Evolutionary conservation across 1,284 basidiomycete genomes (phyloP), one percentile per base, ranked within the genome.

Genomic region (Heterobasidion irregulare): DNA sequence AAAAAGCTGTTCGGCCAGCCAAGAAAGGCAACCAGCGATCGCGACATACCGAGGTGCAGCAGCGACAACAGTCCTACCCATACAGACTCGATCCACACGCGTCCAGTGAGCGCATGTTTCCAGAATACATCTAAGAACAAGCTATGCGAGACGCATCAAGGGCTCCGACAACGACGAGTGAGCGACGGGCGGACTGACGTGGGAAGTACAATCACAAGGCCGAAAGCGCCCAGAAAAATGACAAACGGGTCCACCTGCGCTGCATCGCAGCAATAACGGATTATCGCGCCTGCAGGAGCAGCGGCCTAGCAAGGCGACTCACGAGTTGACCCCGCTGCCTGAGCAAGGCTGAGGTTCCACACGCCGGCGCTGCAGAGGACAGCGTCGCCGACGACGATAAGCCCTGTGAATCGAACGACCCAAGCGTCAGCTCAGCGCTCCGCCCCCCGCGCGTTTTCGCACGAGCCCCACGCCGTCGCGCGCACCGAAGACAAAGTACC

Each of bases 31-130:
- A 18, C n/a, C 13, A 52, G 7, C 46, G 41, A 38, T 13, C 41
- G 43, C 18, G 38, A 67, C 82, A 45, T 64, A 90, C 88, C 75
- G 8, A 89, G 68, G 57, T 86, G 73, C 66, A 88, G 65, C 16
- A 79, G 47, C 66, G 77, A 82, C 62, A 84, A 82, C 7, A 83
- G 34, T 1, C 72, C 70, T 46, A 83, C 67, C 87, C 87, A 90
- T 26, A 68, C 54, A 60, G 76, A 78, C 65, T 90, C 87, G 59
- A 88, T 83, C 83, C 83, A 87, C n/a, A 89, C 79, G 12, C 74
- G 77, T 43, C 77, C 75, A 12, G 80, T 75, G 47, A 85, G 63
- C 3, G 79, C 69, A 66, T 77, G 73, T 55, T 69, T 71, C 32
- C 73, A 73, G 36, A 80, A 63, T 41, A 88, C 64, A 65, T 89